A percentile compares a stretch with the other conserved stretches of the same genome.
Conservation (phyloP, 1,284 basidiomycete species). For the Coniferiporia sulphurascens region DNA sequence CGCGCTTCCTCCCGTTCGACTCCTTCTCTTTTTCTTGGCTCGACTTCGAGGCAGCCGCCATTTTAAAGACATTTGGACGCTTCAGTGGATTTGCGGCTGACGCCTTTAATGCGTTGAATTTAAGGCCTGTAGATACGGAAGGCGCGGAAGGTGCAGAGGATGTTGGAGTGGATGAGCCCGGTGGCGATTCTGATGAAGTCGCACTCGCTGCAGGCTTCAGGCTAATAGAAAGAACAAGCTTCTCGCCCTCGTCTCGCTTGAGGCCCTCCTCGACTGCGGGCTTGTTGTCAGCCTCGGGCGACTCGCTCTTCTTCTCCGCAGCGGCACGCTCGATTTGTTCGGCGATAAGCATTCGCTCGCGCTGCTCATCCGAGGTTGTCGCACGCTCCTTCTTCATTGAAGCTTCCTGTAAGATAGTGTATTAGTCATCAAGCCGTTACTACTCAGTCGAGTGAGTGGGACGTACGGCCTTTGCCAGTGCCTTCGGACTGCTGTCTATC, state of each 20-base stretch:
- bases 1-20: constrained; percentile 40
- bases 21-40: constrained; percentile 29
- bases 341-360: constrained; percentile 84
- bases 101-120: constrained; percentile 51
- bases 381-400: constrained; percentile 89
- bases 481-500: constrained; percentile 95
- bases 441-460: neutral
- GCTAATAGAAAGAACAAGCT: constrained; percentile 66
- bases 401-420: constrained; percentile 54
- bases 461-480: constrained; percentile 82
- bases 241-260: constrained; percentile 72
- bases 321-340: constrained; percentile 92
- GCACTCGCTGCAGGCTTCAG: constrained; percentile 41
- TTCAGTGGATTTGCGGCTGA: constrained; percentile 47
- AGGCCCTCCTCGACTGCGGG: constrained; percentile 49
- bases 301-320: constrained; percentile 26
- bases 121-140: constrained; percentile 51
- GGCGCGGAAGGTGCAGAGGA: constrained; percentile 27
- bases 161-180: neutral
- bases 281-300: constrained; percentile 22
- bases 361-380: constrained; percentile 90
- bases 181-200: constrained; percentile 25
- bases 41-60: constrained; percentile 27
- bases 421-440: neutral
- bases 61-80: constrained; percentile 74